A percentile compares a stretch with the other conserved stretches of the same genome.
phyloP scores from a whole-genome alignment of 352 stramenopile species.

The Globisporangium cylindrosporum region DNA sequence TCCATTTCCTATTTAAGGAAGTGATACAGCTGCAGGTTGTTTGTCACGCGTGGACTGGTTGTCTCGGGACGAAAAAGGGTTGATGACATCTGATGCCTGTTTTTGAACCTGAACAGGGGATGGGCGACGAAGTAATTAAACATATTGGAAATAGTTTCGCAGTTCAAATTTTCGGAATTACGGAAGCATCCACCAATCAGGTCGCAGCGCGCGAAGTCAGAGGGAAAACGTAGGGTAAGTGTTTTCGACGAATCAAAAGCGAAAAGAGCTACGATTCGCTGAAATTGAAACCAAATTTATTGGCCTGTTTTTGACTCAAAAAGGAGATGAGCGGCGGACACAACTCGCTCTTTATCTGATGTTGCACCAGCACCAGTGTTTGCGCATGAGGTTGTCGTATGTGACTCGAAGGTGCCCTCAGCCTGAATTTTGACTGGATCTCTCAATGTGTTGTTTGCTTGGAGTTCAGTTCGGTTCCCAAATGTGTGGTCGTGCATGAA shows the following conservation, averaged over 20 bases:
- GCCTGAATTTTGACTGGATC: background rate
- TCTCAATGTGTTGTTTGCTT: background rate
- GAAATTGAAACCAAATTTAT: slow-evolving; percentile 3
- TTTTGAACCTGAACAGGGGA: background rate
- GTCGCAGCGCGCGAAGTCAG: slow-evolving; percentile 29
- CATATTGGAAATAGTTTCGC: slow-evolving; percentile 3
- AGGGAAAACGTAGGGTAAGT: slow-evolving; percentile 1
- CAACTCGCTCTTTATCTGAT: background rate
- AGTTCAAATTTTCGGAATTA: slow-evolving; percentile 19
- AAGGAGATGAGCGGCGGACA: background rate
- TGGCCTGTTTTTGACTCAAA: background rate
- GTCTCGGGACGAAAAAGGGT: background rate
- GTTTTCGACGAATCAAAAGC: slow-evolving; percentile 9
- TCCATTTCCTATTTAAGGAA: background rate
- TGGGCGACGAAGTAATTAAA: slow-evolving; percentile 11
- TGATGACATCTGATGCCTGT: slow-evolving; percentile 18
- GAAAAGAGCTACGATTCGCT: background rate
- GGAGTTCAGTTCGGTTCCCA: too few species aligned
- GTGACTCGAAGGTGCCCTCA: slow-evolving; percentile 4
- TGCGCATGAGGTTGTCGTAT: slow-evolving; percentile 1
- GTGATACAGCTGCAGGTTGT: background rate
- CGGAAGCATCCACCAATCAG: slow-evolving; percentile 40
- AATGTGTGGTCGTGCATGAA: too few species aligned
- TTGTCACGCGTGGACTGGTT: background rate
- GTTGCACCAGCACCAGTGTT: slow-evolving; percentile 8